These are phyloP conservation scores for Umbelopsis sp. DNA, from an alignment of 192 early-diverging fungal species.

Conservation along the genomic window DNA sequence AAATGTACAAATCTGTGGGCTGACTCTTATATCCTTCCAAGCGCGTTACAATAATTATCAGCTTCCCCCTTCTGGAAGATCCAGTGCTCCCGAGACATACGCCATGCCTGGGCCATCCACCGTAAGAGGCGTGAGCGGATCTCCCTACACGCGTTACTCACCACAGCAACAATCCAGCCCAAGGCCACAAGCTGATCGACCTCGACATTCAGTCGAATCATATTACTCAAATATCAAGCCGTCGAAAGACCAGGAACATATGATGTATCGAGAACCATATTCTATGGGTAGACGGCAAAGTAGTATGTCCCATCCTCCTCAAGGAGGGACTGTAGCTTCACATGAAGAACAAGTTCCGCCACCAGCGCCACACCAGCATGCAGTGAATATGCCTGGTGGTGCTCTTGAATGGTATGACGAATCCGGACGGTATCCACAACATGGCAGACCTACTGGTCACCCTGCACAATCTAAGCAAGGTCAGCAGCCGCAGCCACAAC, in stretches of 20 bases:
- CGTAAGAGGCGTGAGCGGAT: background rate
- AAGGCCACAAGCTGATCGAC: background rate
- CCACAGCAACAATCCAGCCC: background rate
- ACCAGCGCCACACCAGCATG: background rate
- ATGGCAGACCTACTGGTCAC: background rate
- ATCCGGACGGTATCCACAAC: background rate
- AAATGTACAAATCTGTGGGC: background rate
- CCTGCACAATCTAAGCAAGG: background rate
- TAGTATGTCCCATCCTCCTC: background rate
- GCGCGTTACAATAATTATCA: slow-evolving; percentile 8
- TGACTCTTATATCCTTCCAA: background rate
- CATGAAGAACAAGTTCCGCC: background rate
- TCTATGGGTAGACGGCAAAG: background rate
- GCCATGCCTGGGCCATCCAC: background rate
- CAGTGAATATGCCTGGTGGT: background rate
- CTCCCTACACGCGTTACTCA: background rate
- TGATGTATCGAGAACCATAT: slow-evolving; percentile 10
- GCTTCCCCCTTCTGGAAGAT: background rate
- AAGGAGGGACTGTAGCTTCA: background rate
- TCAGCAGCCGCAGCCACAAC: background rate
- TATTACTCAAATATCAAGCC: background rate
- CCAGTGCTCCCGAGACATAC: background rate
- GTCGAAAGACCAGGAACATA: background rate
- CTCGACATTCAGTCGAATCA: background rate
- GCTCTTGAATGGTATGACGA: slow-evolving; percentile 9